These are phyloP conservation scores for Pichia scutulata DNA, from an alignment of 805 yeast genomes.

Conservation along the genomic window DNA sequence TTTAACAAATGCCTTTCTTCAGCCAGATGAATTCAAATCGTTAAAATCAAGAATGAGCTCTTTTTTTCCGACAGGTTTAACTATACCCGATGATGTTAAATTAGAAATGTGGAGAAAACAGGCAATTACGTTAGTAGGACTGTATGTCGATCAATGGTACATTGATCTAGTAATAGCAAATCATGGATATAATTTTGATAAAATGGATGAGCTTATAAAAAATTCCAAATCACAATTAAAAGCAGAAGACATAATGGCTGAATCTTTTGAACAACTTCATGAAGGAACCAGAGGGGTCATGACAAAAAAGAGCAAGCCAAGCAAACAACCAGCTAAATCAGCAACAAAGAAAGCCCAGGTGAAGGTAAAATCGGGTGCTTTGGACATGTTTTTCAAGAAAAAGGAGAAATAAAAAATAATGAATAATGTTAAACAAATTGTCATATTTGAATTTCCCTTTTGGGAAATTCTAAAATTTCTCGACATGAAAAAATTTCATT, in stretches of 20 bases:
- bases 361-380: conserved; percentile 50
- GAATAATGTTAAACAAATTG: neutral
- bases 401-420: conserved; percentile 2
- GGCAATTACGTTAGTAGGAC: conserved; percentile 41
- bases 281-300: conserved; percentile 17
- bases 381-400: conserved; percentile 58
- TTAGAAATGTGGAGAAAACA: conserved; percentile 26
- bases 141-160: conserved; percentile 31
- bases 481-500: neutral
- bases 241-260: conserved; percentile 22
- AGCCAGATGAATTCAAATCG: conserved; percentile 6
- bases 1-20: neutral
- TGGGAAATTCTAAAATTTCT: neutral
- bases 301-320: conserved; percentile 16
- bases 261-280: conserved; percentile 28
- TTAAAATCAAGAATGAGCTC: conserved; percentile 1
- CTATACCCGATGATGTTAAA: neutral
- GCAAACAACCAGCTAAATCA: conserved; percentile 9
- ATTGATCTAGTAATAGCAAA: conserved; percentile 11
- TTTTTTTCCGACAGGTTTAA: neutral
- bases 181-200: conserved; percentile 16
- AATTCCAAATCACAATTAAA: conserved; percentile 16
- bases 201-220: conserved; percentile 13
- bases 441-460: neutral
- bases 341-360: conserved; percentile 22